phyloP scores from a whole-genome alignment of 257 asterid species.

The Thymus mandschuricus region DNA sequence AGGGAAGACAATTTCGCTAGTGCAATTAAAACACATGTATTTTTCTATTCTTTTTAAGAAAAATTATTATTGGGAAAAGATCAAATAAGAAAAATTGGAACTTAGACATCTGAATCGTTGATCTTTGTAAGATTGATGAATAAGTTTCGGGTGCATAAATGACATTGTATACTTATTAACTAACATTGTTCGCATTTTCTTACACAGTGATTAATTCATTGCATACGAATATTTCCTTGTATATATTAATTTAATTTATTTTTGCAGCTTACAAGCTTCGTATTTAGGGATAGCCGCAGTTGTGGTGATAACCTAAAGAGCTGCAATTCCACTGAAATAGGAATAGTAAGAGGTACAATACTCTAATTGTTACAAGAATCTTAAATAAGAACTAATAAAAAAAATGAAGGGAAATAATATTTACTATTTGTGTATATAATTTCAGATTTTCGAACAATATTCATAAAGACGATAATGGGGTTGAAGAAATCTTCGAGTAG shows the following conservation, averaged over 20 bases:
- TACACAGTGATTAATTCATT: too few species aligned
- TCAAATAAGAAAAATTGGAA: too few species aligned
- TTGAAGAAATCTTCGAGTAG: background rate
- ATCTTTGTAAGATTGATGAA: too few species aligned
- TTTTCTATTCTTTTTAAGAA: background rate
- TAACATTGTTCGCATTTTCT: too few species aligned
- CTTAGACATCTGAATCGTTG: too few species aligned
- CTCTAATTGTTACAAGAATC: background rate
- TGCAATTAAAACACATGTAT: slow-evolving; percentile 28
- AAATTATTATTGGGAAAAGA: too few species aligned
- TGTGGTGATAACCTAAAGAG: slow-evolving; percentile 9
- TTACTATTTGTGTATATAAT: background rate
- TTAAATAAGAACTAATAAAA: background rate
- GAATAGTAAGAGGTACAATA: slow-evolving; percentile 27
- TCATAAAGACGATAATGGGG: background rate
- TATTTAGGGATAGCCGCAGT: background rate
- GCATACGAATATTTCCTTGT: too few species aligned
- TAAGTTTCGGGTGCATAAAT: too few species aligned
- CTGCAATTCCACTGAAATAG: slow-evolving; percentile 31
- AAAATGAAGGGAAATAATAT: too few species aligned
- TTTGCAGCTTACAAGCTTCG: background rate
- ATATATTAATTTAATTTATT: background rate
- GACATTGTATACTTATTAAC: too few species aligned
- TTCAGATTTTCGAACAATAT: slow-evolving; percentile 5
- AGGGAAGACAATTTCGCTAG: background rate